Conservation (phyloP, 345 rosid genomes). For the Raphanus sativus region DNA sequence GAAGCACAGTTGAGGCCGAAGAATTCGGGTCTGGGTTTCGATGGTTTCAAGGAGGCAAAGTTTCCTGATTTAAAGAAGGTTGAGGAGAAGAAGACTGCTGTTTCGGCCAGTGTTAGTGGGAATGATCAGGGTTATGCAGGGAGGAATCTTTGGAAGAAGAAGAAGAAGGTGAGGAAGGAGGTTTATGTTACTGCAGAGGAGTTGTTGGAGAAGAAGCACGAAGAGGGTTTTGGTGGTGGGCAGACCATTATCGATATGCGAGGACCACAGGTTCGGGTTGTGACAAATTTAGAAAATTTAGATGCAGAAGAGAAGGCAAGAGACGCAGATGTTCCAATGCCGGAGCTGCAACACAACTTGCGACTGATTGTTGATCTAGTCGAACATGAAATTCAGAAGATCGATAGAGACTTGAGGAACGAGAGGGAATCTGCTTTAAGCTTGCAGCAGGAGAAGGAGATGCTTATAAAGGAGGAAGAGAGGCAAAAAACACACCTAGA, state of each 20-base stretch:
- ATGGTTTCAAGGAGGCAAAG: slow-evolving; percentile 75
- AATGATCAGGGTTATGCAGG: slow-evolving; percentile 36
- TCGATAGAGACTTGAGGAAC: slow-evolving; percentile 79
- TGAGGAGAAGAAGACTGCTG: slow-evolving; percentile 59
- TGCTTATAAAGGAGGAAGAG: slow-evolving; percentile 53
- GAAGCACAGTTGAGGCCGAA: slow-evolving; percentile 91
- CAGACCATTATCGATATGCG: slow-evolving; percentile 95
- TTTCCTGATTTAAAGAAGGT: slow-evolving; percentile 45
- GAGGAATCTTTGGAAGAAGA: slow-evolving; percentile 71
- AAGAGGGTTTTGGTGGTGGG: slow-evolving; percentile 69
- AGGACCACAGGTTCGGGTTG: slow-evolving; percentile 81
- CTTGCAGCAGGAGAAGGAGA: slow-evolving; percentile 82
- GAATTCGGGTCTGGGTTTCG: slow-evolving; percentile 89
- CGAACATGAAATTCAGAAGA: slow-evolving; percentile 85
- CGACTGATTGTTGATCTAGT: slow-evolving; percentile 75
- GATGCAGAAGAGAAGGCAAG: slow-evolving; percentile 89
- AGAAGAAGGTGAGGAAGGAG: slow-evolving; percentile 51
- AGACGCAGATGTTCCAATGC: slow-evolving; percentile 86
- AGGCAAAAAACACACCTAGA: slow-evolving; percentile 58
- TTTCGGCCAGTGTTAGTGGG: slow-evolving; percentile 20
- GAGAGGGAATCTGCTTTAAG: slow-evolving; percentile 84
- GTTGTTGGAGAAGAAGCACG: slow-evolving; percentile 75
- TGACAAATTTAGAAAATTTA: slow-evolving; percentile 84
- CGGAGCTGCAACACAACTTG: slow-evolving; percentile 88
- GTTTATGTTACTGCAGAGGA: slow-evolving; percentile 66